A percentile compares a stretch with the other conserved stretches of the same genome.
Conservation (phyloP, 352 stramenopile genomes). For the Pythium myriotylum region DNA sequence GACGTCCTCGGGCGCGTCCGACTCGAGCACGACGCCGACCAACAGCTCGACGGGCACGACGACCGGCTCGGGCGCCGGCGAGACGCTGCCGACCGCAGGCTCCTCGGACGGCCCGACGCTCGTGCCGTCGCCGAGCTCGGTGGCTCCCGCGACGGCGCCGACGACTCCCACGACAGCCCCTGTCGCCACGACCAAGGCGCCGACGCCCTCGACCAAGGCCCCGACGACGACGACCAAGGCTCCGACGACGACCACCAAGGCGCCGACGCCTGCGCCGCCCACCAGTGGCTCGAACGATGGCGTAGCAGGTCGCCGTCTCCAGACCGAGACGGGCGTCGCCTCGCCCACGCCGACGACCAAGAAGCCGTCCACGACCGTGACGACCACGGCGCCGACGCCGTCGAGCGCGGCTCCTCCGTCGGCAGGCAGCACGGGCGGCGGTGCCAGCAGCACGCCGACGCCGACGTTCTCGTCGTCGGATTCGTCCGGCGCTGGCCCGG, state of each 20-base stretch:
- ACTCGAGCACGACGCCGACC: constrained; percentile 3
- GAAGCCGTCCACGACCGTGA: constrained; percentile 25
- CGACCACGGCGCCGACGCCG: constrained; percentile 22
- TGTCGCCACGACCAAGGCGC: background rate
- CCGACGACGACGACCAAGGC: constrained; percentile 14
- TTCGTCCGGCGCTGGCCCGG: constrained; percentile 14
- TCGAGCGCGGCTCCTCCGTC: constrained; percentile 9
- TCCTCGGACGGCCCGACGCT: constrained; percentile 3
- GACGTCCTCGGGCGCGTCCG: background rate
- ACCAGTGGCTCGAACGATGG: constrained; percentile 13
- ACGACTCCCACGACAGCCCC: constrained; percentile 11
- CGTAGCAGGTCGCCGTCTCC: constrained; percentile 4
- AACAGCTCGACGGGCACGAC: constrained; percentile 9
- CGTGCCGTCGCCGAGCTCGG: constrained; percentile 8
- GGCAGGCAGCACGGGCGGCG: constrained; percentile 4
- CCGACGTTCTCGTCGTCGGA: constrained; percentile 20
- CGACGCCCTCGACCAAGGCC: constrained; percentile 12
- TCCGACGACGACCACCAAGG: constrained; percentile 4
- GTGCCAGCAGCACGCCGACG: constrained; percentile 5
- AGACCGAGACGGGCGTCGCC: constrained; percentile 10
- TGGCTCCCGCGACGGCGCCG: constrained; percentile 9
- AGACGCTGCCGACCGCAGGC: constrained; percentile 5
- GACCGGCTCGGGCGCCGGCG: background rate
- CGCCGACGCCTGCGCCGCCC: constrained; percentile 2
- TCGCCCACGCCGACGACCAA: constrained; percentile 27